A percentile compares a stretch with the other conserved stretches of the same genome.
Evolutionary conservation across 352 stramenopile genomes (phyloP).

Genomic region (Phytophthora podocarpi): DNA sequence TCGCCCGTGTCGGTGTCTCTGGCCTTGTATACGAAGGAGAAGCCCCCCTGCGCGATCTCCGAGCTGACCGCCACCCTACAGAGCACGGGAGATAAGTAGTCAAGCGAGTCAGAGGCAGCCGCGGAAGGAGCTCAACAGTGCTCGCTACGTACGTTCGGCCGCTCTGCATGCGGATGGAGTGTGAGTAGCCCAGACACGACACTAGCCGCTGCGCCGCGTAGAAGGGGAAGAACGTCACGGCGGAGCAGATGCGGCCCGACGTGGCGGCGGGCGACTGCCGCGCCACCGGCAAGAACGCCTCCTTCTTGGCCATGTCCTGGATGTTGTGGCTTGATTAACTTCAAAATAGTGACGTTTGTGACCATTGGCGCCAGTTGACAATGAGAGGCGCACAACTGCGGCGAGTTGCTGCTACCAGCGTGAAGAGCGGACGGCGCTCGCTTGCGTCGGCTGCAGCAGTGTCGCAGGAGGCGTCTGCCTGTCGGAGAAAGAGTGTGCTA

Average conservation of each 20-base stretch:
- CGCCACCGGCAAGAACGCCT: slow-evolving; percentile 41
- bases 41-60: slow-evolving; percentile 87
- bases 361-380: background rate
- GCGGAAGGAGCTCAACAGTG: background rate
- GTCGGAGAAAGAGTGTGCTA: slow-evolving; percentile 50
- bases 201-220: slow-evolving; percentile 65
- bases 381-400: slow-evolving; percentile 13
- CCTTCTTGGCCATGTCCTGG: slow-evolving; percentile 35
- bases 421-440: slow-evolving; percentile 4
- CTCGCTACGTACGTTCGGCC: slow-evolving; percentile 72
- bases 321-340: no score
- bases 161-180: slow-evolving; percentile 72
- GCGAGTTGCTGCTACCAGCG: background rate
- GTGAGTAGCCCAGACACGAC: slow-evolving; percentile 75
- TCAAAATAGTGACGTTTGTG: background rate
- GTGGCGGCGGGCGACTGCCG: slow-evolving; percentile 18
- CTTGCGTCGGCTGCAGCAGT: slow-evolving; percentile 18
- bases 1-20: slow-evolving; percentile 76
- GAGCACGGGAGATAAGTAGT: slow-evolving; percentile 1
- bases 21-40: slow-evolving; percentile 86
- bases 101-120: background rate
- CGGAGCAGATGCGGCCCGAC: slow-evolving; percentile 50
- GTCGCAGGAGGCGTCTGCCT: background rate
- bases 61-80: slow-evolving; percentile 56
- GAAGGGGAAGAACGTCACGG: slow-evolving; percentile 65